These are phyloP conservation scores for Moesziomyces antarcticus DNA, from an alignment of 1,284 basidiomycete species.

Conservation along the genomic window DNA sequence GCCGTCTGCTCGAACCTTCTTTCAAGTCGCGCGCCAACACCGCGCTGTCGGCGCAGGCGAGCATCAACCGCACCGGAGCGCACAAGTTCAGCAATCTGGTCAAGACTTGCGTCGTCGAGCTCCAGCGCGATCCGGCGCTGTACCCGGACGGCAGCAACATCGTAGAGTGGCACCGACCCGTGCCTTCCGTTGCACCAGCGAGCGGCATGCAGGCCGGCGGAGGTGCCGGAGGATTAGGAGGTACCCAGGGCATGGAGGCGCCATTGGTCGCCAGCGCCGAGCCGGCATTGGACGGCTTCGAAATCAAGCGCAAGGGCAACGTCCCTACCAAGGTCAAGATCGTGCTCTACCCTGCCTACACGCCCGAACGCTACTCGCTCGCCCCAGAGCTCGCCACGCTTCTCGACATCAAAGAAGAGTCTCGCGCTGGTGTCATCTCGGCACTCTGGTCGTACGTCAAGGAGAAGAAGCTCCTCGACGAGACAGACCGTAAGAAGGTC, in stretches of 20 bases:
- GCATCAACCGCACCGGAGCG: slow-evolving; percentile 57
- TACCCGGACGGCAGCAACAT: slow-evolving; percentile 74
- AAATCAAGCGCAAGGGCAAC: slow-evolving; percentile 84
- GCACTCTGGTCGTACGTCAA: slow-evolving; percentile 95
- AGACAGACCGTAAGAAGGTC: slow-evolving; percentile 83
- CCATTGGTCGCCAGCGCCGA: slow-evolving; percentile 59
- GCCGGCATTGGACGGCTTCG: slow-evolving; percentile 80
- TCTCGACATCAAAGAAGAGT: slow-evolving; percentile 86
- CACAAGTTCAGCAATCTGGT: slow-evolving; percentile 86
- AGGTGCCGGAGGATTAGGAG: slow-evolving; percentile 46
- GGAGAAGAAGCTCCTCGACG: slow-evolving; percentile 85
- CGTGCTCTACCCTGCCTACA: slow-evolving; percentile 83
- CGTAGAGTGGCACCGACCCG: slow-evolving; percentile 70
- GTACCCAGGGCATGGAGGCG: slow-evolving; percentile 56
- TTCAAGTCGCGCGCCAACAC: slow-evolving; percentile 60
- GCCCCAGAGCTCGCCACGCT: slow-evolving; percentile 80
- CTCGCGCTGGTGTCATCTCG: slow-evolving; percentile 82
- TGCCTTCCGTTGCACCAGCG: slow-evolving; percentile 55
- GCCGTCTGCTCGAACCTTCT: slow-evolving; percentile 76
- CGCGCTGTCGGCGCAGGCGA: slow-evolving; percentile 60
- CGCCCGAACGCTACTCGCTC: slow-evolving; percentile 86
- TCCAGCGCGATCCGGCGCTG: slow-evolving; percentile 83
- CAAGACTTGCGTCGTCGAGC: slow-evolving; percentile 84
- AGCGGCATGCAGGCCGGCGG: slow-evolving; percentile 60
- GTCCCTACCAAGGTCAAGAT: slow-evolving; percentile 80